These are phyloP conservation scores for Rhodosporidiobolus sp. DNA, from an alignment of 768 basidiomycete genomes.

Conservation along the genomic window DNA sequence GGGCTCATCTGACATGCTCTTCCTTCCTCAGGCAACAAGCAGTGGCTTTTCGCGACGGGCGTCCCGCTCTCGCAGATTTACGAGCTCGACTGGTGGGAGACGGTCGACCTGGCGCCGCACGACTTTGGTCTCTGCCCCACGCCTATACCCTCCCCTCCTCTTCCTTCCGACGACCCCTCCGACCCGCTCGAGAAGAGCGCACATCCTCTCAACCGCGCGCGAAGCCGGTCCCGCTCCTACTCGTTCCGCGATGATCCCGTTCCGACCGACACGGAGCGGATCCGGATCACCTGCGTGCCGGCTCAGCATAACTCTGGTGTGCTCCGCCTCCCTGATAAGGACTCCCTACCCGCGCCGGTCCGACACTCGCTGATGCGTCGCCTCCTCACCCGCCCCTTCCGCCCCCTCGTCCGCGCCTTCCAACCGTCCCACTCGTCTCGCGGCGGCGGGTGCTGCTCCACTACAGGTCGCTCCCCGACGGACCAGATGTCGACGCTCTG, in stretches of 20 bases:
- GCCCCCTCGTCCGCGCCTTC: conserved; percentile 1
- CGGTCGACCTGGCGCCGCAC: conserved; percentile 38
- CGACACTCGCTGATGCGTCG: conserved; percentile 17
- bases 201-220: not conserved
- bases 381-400: not conserved
- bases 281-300: conserved; percentile 52
- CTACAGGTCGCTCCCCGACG: conserved; percentile 48
- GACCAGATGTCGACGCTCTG: conserved; percentile 52
- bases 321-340: conserved; percentile 14
- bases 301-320: conserved; percentile 54
- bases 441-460: not conserved
- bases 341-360: not conserved
- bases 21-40: conserved; percentile 44
- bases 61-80: conserved; percentile 48
- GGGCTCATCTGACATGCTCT: not conserved
- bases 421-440: not conserved
- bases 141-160: not conserved
- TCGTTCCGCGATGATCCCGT: not conserved
- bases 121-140: conserved; percentile 18
- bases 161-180: not conserved
- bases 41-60: conserved; percentile 47
- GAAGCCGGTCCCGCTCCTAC: not conserved
- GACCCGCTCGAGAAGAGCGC: not conserved
- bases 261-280: conserved; percentile 8
- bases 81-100: conserved; percentile 55